Evolutionary conservation across 768 basidiomycete genomes (phyloP), one percentile per base, ranked within the genome.

Genomic region (Russula emetica): DNA sequence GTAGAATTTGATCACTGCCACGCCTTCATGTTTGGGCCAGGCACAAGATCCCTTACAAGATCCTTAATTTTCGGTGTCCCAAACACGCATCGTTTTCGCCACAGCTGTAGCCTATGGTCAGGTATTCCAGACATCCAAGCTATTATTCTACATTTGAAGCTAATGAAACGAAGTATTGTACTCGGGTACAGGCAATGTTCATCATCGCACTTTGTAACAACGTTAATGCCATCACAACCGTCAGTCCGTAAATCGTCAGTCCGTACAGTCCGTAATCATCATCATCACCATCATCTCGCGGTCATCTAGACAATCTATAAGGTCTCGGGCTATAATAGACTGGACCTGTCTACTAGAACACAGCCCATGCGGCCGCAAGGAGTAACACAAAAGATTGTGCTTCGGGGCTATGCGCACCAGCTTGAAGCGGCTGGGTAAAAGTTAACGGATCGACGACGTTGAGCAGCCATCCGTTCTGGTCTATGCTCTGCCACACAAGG

Each of bases 401-500:
- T 44, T 69, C 66, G 7, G 66, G 58, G 38, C 67, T 64, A 47
- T 66, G 66, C 51, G 42, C 9, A 9, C 66, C 68, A 5, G n/a
- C 24, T 28, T 0, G 28, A 42, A 24, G 64, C 40, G 42, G 68
- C 7, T 47, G 36, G 42, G 36, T 30, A 30, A 26, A 64, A 13
- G 24, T 16, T 22, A 32, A 16, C 18, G 66, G 62, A 44, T 69
- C 50, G 26, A 67, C 62, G 13, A 66, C 67, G 57, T 61, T 61
- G 51, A 54, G 50, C 26, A 69, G 57, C 68, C 67, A 67, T n/a
- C 67, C 67, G 26, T 78, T 68, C 13, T 66, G 52, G 61, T 77
- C 74, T 30, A 82, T 69, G 69, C 75, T 80, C 20, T 70, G 56
- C 56, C 73, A 70, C 36, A 82, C 73, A 24, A 79, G 67, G 20